Evolutionary conservation across 306 rosid genomes (phyloP).

Genomic region (Medicago lupulina): DNA sequence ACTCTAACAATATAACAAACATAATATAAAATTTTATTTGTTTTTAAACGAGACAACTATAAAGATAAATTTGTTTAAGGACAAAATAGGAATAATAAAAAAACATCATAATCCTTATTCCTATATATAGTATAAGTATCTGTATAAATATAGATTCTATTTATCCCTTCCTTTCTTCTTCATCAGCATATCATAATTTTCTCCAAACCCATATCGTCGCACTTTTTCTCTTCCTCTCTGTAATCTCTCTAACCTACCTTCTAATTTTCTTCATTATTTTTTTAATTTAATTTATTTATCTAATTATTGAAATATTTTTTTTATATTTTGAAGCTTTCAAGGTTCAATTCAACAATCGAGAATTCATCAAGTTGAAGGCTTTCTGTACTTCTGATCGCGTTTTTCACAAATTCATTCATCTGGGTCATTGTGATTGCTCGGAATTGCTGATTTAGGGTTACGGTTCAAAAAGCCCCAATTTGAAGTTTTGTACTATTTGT

Average conservation of each 20-base stretch:
- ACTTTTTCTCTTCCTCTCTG: neutral
- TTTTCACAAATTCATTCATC: constrained; percentile 19
- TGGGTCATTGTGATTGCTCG: constrained; percentile 27
- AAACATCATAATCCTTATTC: no score
- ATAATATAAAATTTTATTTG: no score
- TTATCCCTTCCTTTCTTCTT: no score
- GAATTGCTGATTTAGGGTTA: constrained; percentile 46
- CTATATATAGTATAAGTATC: no score
- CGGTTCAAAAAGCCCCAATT: constrained; percentile 39
- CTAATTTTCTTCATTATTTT: neutral
- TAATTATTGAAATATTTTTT: neutral
- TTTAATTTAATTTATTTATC: neutral
- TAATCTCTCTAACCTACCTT: constrained; percentile 7
- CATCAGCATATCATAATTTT: no score
- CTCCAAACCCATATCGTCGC: no score
- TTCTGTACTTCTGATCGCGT: constrained; percentile 32
- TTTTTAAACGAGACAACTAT: no score
- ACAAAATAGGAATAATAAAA: no score
- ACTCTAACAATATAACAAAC: no score
- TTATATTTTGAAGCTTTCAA: constrained; percentile 37
- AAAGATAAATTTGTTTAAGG: no score
- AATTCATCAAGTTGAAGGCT: constrained; percentile 38
- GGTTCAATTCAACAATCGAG: constrained; percentile 26
- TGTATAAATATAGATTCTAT: no score
- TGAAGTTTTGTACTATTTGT: constrained; percentile 52